Conservation (phyloP, 2,329 filamentous ascomycete genomes). For the Cladophialophora bantiana region DNA sequence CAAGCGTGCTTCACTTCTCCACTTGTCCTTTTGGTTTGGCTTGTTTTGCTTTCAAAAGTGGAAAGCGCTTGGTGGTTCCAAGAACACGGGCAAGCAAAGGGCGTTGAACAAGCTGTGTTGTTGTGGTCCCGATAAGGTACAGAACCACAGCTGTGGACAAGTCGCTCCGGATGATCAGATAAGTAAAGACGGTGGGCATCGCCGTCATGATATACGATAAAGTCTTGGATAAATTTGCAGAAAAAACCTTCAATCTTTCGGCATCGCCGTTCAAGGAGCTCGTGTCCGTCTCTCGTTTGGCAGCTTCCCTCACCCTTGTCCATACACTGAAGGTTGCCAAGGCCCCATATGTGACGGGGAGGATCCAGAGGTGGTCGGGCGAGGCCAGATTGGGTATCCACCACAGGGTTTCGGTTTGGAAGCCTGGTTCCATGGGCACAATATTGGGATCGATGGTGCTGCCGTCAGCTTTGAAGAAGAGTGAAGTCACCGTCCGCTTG, state of each 20-base stretch:
- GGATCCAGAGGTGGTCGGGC: constrained; percentile 29
- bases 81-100: constrained; percentile 24
- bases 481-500: constrained; percentile 22
- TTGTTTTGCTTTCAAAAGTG: constrained; percentile 22
- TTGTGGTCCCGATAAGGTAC: constrained; percentile 32
- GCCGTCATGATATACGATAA: constrained; percentile 24
- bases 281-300: constrained; percentile 8
- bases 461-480: constrained; percentile 26
- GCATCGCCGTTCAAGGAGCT: neutral
- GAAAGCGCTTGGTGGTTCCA: constrained; percentile 20
- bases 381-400: constrained; percentile 65
- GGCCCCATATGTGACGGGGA: constrained; percentile 28
- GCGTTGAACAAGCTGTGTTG: constrained; percentile 28
- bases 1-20: constrained; percentile 10
- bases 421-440: constrained; percentile 54
- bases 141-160: constrained; percentile 29
- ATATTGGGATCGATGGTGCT: constrained; percentile 36
- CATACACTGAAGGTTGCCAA: constrained; percentile 28
- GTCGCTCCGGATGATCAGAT: constrained; percentile 26
- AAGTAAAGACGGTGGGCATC: constrained; percentile 24
- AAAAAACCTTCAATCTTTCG: constrained; percentile 4
- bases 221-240: neutral
- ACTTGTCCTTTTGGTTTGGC: constrained; percentile 21
- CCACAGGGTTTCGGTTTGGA: constrained; percentile 64
- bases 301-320: constrained; percentile 18